These are phyloP conservation scores for Cutaneotrichosporon sp. DNA, from an alignment of 1,284 basidiomycete genomes.

Conservation along the genomic window DNA sequence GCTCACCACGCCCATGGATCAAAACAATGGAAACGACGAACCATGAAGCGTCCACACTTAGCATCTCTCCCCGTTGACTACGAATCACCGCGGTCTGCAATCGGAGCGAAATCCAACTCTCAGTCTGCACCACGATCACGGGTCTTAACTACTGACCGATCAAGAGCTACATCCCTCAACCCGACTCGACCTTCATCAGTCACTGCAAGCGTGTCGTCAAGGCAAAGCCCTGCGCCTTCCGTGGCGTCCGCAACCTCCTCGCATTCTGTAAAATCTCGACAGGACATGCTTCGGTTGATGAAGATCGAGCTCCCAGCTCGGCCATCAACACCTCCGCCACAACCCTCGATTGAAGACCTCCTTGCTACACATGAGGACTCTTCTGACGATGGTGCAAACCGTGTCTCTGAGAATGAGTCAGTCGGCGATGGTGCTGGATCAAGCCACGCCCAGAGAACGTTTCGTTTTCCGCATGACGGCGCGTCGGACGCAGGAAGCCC, in stretches of 20 bases:
- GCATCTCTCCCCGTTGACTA: too few species aligned
- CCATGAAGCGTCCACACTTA: not conserved
- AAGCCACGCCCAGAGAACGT: too few species aligned
- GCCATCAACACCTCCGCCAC: not conserved
- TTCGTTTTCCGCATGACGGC: too few species aligned
- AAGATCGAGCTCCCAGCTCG: not conserved
- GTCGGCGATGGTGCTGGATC: not conserved
- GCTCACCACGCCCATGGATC: not conserved
- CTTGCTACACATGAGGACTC: conserved; percentile 22
- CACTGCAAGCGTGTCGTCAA: not conserved
- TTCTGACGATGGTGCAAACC: conserved; percentile 23
- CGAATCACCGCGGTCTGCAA: too few species aligned
- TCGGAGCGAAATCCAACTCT: too few species aligned
- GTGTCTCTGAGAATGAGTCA: conserved; percentile 15
- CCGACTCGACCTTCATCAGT: not conserved
- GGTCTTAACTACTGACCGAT: too few species aligned
- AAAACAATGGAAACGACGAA: not conserved
- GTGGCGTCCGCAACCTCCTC: not conserved
- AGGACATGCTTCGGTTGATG: conserved; percentile 13
- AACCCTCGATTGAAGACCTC: conserved; percentile 21
- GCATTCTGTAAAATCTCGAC: not conserved
- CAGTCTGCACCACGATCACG: too few species aligned
- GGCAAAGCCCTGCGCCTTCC: not conserved
- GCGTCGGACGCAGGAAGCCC: not conserved
- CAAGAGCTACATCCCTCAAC: not conserved